These are phyloP conservation scores for Aureobasidium sp. DNA, from an alignment of 2,329 filamentous ascomycete genomes.

Conservation along the genomic window DNA sequence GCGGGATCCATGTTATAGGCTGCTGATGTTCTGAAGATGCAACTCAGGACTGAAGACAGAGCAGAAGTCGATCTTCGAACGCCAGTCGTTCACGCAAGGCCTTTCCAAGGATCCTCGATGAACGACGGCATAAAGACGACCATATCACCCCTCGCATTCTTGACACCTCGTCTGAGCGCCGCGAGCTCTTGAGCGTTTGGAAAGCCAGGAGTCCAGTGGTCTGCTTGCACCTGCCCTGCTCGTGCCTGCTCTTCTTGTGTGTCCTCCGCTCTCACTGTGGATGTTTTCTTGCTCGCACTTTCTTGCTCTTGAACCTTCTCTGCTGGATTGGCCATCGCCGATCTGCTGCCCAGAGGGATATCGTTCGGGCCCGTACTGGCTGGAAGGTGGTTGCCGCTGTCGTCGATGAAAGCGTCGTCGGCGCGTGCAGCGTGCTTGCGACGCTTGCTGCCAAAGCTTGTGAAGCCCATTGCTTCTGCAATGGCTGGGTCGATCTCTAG, in stretches of 20 bases:
- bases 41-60: background rate
- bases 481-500: slow-evolving; percentile 49
- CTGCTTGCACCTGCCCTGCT: background rate
- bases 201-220: background rate
- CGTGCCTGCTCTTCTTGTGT: background rate
- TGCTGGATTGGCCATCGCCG: background rate
- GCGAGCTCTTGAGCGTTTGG: background rate
- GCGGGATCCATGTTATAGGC: background rate
- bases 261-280: background rate
- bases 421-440: slow-evolving; percentile 54
- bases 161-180: slow-evolving; percentile 27
- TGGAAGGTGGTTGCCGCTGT: slow-evolving; percentile 28
- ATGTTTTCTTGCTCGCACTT: background rate
- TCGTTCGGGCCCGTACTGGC: slow-evolving; percentile 28
- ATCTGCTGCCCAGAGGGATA: slow-evolving; percentile 20
- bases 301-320: background rate
- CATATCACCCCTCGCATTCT: slow-evolving; percentile 51
- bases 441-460: slow-evolving; percentile 65
- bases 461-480: slow-evolving; percentile 66
- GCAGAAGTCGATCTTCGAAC: background rate
- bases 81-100: slow-evolving; percentile 33
- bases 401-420: slow-evolving; percentile 41
- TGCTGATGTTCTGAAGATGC: background rate
- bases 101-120: slow-evolving; percentile 66
- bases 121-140: slow-evolving; percentile 64